These are phyloP conservation scores for Coix lacrymajobi DNA, from an alignment of 176 grass and related monocot genomes.

Conservation along the genomic window DNA sequence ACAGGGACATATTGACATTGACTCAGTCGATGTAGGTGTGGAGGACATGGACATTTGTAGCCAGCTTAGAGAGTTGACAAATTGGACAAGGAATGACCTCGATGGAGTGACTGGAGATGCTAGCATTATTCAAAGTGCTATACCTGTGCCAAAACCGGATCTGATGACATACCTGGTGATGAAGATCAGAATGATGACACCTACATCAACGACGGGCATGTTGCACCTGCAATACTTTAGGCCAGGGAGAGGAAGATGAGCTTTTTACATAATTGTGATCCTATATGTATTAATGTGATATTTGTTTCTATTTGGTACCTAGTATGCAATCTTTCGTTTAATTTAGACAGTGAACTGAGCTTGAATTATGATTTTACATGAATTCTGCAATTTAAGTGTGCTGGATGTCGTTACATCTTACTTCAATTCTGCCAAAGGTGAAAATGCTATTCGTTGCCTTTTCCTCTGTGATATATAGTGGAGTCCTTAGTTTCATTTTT, in stretches of 20 bases:
- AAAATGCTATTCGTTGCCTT: no score
- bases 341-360: no score
- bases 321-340: no score
- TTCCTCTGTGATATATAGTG: no score
- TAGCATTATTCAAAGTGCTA: not conserved
- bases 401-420: no score
- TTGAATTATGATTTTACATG: no score
- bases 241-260: not conserved
- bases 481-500: no score
- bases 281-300: no score
- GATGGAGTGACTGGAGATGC: not conserved
- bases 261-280: not conserved
- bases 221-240: not conserved
- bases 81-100: not conserved
- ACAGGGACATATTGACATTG: not conserved
- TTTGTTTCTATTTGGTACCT: no score
- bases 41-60: not conserved
- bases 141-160: not conserved
- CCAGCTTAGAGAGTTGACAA: not conserved
- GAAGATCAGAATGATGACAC: not conserved
- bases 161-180: not conserved
- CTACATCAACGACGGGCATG: not conserved
- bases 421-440: no score
- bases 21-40: not conserved
- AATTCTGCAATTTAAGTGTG: no score